A percentile compares a stretch with the other conserved stretches of the same genome.
phyloP scores from a whole-genome alignment of 352 stramenopile species.

The Thalassiosira livingstoniorum region DNA sequence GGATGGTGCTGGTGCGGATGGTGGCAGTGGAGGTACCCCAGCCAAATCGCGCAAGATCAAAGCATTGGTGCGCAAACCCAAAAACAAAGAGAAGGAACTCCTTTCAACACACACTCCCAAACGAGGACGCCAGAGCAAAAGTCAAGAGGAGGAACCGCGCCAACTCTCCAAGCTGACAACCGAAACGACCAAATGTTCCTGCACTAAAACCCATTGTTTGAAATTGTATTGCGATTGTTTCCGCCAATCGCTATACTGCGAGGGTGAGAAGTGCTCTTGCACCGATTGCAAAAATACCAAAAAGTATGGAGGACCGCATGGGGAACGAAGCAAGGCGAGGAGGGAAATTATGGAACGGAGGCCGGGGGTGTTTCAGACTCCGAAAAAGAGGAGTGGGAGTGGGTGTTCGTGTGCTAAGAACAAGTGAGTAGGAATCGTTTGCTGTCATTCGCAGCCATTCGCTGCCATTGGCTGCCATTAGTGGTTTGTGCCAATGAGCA shows the following conservation, averaged over 20 bases:
- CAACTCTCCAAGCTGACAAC: neutral
- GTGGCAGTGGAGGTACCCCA: too few relatives aligned
- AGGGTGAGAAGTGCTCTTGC: slow-evolving; percentile 88
- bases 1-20: neutral
- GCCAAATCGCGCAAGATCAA: too few relatives aligned
- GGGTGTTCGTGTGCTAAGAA: slow-evolving; percentile 5
- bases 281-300: slow-evolving; percentile 89
- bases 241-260: slow-evolving; percentile 88
- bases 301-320: neutral
- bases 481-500: too few relatives aligned
- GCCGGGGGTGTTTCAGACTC: neutral
- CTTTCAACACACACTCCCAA: too few relatives aligned
- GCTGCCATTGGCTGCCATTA: too few relatives aligned
- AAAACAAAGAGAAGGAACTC: neutral
- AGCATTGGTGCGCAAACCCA: neutral
- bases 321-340: neutral
- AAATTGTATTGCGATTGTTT: slow-evolving; percentile 97
- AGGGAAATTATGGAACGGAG: slow-evolving; percentile 8
- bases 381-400: slow-evolving; percentile 1
- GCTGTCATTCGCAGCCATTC: neutral
- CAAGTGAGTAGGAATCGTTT: slow-evolving; percentile 5
- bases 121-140: too few relatives aligned
- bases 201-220: slow-evolving; percentile 92
- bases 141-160: neutral
- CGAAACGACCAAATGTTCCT: slow-evolving; percentile 81